Percentiles rank a stretch among this genome's conserved stretches.
Evolutionary conservation across 306 rosid genomes (phyloP).

Genomic region (Ammopiptanthus mongolicus): DNA sequence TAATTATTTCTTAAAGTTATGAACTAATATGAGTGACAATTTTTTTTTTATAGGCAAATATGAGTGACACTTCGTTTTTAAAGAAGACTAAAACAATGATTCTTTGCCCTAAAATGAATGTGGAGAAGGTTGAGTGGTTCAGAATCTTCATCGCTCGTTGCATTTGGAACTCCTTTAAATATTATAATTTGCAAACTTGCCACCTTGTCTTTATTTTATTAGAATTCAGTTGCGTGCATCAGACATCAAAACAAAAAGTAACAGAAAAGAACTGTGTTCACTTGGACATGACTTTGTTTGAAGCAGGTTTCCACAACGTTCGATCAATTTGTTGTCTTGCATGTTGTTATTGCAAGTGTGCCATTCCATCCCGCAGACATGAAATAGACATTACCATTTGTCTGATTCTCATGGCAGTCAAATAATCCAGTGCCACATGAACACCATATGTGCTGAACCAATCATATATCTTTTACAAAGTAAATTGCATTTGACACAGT

Average conservation of each 20-base stretch:
- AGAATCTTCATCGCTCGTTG: too few relatives aligned
- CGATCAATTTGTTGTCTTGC: background rate
- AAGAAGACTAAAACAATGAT: too few relatives aligned
- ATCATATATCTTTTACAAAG: too few relatives aligned
- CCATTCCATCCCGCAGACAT: conserved; percentile 36
- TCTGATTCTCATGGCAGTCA: conserved; percentile 37
- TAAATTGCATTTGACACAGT: too few relatives aligned
- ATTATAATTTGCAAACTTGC: background rate
- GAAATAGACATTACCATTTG: conserved; percentile 22
- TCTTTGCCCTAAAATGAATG: too few relatives aligned
- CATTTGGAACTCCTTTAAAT: background rate
- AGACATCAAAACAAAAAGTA: background rate
- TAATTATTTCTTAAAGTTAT: too few relatives aligned
- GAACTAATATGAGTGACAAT: too few relatives aligned
- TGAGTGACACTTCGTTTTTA: too few relatives aligned
- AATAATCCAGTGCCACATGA: conserved; percentile 37
- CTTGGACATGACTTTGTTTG: conserved; percentile 22
- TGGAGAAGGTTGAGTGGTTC: too few relatives aligned
- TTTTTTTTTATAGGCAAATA: too few relatives aligned
- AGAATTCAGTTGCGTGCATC: too few relatives aligned
- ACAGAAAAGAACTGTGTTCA: background rate
- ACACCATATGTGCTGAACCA: conserved; percentile 10
- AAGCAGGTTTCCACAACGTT: conserved; percentile 28
- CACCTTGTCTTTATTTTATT: background rate
- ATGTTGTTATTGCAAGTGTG: conserved; percentile 29